Evolutionary conservation across 106 monocot genomes (phyloP).

Genomic region (Dactylorhiza incarnata): DNA sequence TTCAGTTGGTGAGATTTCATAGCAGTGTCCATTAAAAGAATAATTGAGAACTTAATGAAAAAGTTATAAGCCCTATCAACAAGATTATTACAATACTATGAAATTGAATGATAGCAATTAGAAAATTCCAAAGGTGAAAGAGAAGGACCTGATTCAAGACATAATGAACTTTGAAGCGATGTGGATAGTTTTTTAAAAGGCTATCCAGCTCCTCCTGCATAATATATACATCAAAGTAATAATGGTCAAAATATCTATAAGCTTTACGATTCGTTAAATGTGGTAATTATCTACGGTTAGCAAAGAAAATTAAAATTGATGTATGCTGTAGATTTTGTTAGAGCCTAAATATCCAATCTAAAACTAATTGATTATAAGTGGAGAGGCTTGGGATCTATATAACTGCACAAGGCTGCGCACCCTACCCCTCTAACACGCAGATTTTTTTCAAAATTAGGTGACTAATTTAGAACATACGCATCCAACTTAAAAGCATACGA

Average conservation of each 20-base stretch:
- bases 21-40: too few relatives aligned
- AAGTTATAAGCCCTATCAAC: too few relatives aligned
- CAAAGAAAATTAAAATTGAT: not conserved
- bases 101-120: not conserved
- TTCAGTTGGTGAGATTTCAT: too few relatives aligned
- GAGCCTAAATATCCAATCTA: too few relatives aligned
- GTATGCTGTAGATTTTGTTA: not conserved
- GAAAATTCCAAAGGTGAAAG: not conserved
- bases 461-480: too few relatives aligned
- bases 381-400: too few relatives aligned
- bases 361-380: too few relatives aligned
- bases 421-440: too few relatives aligned
- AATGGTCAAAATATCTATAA: not conserved
- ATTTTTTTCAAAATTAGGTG: too few relatives aligned
- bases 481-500: too few relatives aligned
- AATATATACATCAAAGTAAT: not conserved
- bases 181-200: constrained; percentile 55
- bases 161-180: constrained; percentile 69
- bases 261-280: not conserved
- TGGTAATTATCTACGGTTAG: not conserved
- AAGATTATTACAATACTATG: not conserved
- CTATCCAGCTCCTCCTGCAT: constrained; percentile 77
- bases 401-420: too few relatives aligned
- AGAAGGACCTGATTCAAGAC: constrained; percentile 81
- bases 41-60: too few relatives aligned